Percentiles rank a stretch among this genome's conserved stretches.
These are phyloP conservation scores for Anisodus tanguticus DNA, from an alignment of 257 asterid genomes.

Conservation along the genomic window DNA sequence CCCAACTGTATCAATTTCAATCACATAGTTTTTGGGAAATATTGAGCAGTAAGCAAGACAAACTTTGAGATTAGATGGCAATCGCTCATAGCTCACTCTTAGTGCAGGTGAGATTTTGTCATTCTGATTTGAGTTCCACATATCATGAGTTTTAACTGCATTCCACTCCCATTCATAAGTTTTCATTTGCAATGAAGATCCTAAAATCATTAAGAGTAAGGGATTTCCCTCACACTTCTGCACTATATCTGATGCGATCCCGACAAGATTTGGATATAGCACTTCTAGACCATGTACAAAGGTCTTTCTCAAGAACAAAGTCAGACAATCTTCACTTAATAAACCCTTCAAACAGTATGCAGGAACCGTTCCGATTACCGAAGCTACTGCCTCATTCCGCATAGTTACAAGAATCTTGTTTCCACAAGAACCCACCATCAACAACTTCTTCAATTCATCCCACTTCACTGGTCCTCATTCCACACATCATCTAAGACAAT, in stretches of 20 bases:
- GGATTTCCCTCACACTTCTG: constrained; percentile 27
- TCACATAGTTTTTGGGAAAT: constrained; percentile 15
- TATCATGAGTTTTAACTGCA: neutral
- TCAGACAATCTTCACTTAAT: constrained; percentile 23
- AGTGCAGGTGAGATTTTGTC: neutral
- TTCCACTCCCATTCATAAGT: neutral
- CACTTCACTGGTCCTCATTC: constrained; percentile 37
- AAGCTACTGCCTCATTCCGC: constrained; percentile 32
- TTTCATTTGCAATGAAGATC: constrained; percentile 16
- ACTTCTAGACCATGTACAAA: constrained; percentile 4
- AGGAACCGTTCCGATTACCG: constrained; percentile 32
- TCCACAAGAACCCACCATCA: constrained; percentile 36
- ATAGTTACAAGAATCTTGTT: constrained; percentile 36
- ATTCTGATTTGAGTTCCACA: constrained; percentile 19
- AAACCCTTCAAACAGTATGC: constrained; percentile 6
- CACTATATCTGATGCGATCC: neutral
- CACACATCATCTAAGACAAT: constrained; percentile 46
- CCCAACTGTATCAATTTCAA: constrained; percentile 19
- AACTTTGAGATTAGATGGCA: constrained; percentile 21
- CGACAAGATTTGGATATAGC: neutral
- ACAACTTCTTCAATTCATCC: constrained; percentile 35
- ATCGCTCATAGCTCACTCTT: neutral
- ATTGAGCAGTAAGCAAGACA: constrained; percentile 26
- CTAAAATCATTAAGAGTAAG: constrained; percentile 20
- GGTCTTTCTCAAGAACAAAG: constrained; percentile 15